These are phyloP conservation scores for Aristolochia contorta DNA, from an alignment of 164 flowering plant species.

Conservation along the genomic window DNA sequence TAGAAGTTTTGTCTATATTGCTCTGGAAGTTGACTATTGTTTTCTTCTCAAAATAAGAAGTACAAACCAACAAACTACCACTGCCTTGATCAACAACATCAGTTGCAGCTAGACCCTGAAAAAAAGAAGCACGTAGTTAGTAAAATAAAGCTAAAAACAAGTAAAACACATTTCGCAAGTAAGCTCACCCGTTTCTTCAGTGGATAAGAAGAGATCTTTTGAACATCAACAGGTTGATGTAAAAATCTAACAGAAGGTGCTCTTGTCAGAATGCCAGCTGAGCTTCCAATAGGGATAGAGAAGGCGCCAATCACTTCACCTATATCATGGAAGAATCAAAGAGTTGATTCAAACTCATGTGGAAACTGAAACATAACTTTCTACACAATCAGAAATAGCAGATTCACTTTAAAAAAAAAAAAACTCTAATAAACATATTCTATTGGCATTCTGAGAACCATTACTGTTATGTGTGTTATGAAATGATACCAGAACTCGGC, in stretches of 20 bases:
- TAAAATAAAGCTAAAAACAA: neutral
- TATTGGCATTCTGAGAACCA: too few relatives aligned
- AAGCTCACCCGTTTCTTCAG: slow-evolving; percentile 54
- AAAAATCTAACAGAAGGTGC: slow-evolving; percentile 63
- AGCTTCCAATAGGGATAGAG: slow-evolving; percentile 70
- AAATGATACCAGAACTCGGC: too few relatives aligned
- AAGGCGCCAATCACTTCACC: slow-evolving; percentile 95
- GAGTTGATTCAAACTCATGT: too few relatives aligned
- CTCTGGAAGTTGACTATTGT: slow-evolving; percentile 33
- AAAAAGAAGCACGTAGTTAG: neutral
- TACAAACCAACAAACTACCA: slow-evolving; percentile 54
- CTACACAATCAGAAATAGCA: too few relatives aligned
- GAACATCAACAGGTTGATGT: slow-evolving; percentile 39
- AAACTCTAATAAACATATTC: too few relatives aligned
- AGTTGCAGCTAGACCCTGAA: slow-evolving; percentile 41
- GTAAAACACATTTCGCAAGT: slow-evolving; percentile 3
- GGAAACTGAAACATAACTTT: too few relatives aligned
- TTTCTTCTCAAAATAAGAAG: slow-evolving; percentile 73
- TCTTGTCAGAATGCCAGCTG: slow-evolving; percentile 44
- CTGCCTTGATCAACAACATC: slow-evolving; percentile 22
- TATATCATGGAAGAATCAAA: slow-evolving; percentile 10
- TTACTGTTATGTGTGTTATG: too few relatives aligned
- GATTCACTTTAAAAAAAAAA: too few relatives aligned
- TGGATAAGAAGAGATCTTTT: slow-evolving; percentile 46
- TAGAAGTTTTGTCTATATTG: slow-evolving; percentile 21